Conservation (phyloP, 176 grass and related monocot species). For the sorghum (Sorghum bicolor) region DNA sequence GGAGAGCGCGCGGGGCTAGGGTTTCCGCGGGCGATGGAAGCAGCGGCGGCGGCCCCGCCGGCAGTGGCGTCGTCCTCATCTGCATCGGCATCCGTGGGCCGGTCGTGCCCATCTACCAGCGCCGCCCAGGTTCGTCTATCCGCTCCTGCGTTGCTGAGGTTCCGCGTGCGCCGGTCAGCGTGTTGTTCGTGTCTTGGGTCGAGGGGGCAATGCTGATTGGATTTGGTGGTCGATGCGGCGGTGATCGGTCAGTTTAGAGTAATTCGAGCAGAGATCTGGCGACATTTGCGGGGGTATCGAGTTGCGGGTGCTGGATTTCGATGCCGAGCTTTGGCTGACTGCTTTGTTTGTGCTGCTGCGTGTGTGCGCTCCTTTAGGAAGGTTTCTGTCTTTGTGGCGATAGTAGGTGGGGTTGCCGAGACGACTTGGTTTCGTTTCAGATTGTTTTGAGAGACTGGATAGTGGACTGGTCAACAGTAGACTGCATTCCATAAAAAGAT, state of each 20-base stretch:
- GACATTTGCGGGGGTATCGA: neutral
- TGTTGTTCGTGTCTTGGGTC: neutral
- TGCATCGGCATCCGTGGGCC: constrained; percentile 28
- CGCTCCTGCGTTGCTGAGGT: neutral
- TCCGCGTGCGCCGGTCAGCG: neutral
- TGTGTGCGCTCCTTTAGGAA: neutral
- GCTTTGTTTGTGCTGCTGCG: neutral
- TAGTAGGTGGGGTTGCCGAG: neutral
- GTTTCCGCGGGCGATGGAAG: constrained; percentile 37
- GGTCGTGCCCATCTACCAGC: constrained; percentile 37
- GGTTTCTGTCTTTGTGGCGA: neutral
- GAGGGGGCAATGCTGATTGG: constrained; percentile 22
- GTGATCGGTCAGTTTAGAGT: neutral
- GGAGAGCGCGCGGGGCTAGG: constrained; percentile 35
- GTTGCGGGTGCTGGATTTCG: neutral
- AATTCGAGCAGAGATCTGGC: constrained; percentile 12
- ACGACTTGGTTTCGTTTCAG: neutral
- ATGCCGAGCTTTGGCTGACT: neutral
- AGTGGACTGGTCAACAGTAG: neutral
- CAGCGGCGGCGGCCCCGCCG: constrained; percentile 12
- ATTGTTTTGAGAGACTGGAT: neutral
- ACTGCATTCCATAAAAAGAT: neutral
- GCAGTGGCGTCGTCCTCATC: constrained; percentile 32
- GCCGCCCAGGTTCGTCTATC: constrained; percentile 20
- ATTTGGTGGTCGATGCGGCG: neutral